phyloP scores from a whole-genome alignment of 1,139 yeast species.

The Keqinozyma sinolaborantium region DNA sequence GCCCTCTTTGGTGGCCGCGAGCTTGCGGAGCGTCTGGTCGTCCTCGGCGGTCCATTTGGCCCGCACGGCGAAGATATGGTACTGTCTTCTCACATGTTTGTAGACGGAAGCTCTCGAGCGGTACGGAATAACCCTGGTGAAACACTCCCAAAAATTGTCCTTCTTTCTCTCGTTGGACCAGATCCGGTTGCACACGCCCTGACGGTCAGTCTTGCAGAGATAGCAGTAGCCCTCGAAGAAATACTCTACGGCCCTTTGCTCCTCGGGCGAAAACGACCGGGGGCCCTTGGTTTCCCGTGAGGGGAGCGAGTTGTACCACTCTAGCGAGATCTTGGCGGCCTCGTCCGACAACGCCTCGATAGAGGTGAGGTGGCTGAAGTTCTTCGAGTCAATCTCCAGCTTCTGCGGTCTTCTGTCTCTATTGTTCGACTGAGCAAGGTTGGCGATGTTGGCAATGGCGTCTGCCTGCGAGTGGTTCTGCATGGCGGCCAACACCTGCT shows the following conservation, averaged over 20 bases:
- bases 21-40: conserved; percentile 59
- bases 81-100: conserved; percentile 86
- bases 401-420: conserved; percentile 3
- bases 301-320: conserved; percentile 35
- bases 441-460: conserved; percentile 5
- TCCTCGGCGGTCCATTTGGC: conserved; percentile 89
- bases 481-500: conserved; percentile 17
- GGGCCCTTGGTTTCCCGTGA: conserved; percentile 32
- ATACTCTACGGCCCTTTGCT: conserved; percentile 65
- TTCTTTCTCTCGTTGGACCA: conserved; percentile 85
- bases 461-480: conserved; percentile 5
- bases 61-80: conserved; percentile 79
- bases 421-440: conserved; percentile 7
- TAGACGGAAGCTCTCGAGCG: conserved; percentile 86
- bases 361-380: conserved; percentile 25
- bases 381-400: conserved; percentile 9
- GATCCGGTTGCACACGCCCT: conserved; percentile 73
- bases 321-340: conserved; percentile 30
- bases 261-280: conserved; percentile 55
- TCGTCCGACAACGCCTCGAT: conserved; percentile 35
- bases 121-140: conserved; percentile 74
- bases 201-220: conserved; percentile 56
- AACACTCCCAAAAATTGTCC: conserved; percentile 85
- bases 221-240: conserved; percentile 69
- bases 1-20: conserved; percentile 67